phyloP scores from a whole-genome alignment of 2,329 filamentous ascomycete genomes.

The Aureobasidium uvarum region DNA sequence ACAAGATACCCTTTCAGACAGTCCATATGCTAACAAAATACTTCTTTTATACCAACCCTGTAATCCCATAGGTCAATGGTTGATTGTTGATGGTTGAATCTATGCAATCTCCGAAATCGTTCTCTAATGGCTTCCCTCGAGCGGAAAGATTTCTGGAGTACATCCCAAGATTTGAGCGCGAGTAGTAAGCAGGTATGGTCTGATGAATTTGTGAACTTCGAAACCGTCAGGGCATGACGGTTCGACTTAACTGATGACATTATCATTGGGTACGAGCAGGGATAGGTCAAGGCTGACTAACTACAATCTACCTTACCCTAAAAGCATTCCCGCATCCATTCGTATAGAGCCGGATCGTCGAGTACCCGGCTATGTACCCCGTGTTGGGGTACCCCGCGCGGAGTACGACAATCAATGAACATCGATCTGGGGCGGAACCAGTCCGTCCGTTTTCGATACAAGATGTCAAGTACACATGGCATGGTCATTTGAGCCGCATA shows the following conservation, averaged over 20 bases:
- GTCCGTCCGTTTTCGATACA: slow-evolving; percentile 5
- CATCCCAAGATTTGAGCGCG: background rate
- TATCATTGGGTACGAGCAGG: background rate
- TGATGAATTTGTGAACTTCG: background rate
- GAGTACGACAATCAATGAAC: slow-evolving; percentile 10
- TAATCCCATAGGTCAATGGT: background rate
- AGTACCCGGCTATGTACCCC: background rate
- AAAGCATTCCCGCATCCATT: background rate
- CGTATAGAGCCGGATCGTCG: slow-evolving; percentile 1
- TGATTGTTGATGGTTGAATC: background rate
- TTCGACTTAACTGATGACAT: background rate
- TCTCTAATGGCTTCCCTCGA: background rate
- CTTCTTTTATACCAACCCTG: background rate
- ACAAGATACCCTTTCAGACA: slow-evolving; percentile 3
- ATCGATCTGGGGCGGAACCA: background rate
- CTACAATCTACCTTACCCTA: background rate
- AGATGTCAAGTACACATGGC: background rate
- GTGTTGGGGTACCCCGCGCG: slow-evolving; percentile 13
- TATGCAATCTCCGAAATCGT: no score
- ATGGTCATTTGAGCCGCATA: slow-evolving; percentile 8
- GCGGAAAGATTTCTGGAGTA: background rate
- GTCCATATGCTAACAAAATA: background rate
- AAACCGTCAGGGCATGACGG: background rate
- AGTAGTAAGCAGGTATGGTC: background rate
- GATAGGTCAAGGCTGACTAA: background rate